phyloP scores from a whole-genome alignment of 176 grass and related monocot species.

The Lolium perenne region DNA sequence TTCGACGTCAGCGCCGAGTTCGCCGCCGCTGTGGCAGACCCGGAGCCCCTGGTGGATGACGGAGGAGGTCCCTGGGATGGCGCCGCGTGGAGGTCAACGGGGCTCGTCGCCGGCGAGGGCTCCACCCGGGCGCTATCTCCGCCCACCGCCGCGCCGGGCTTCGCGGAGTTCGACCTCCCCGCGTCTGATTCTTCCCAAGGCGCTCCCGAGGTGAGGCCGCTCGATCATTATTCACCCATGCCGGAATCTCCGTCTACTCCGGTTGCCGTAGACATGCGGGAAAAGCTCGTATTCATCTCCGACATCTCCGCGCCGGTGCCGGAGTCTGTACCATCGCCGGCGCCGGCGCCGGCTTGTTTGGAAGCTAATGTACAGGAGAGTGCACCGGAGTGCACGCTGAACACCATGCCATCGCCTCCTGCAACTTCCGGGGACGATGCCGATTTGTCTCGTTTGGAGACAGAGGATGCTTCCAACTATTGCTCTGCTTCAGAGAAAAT shows the following conservation, averaged over 20 bases:
- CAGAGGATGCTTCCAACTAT: background rate
- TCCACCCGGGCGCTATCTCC: background rate
- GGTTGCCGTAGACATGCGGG: conserved; percentile 23
- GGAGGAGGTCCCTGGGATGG: conserved; percentile 54
- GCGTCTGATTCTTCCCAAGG: background rate
- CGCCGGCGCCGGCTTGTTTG: background rate
- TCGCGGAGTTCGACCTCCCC: conserved; percentile 1
- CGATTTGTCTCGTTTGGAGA: conserved; percentile 12
- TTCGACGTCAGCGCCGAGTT: conserved; percentile 47
- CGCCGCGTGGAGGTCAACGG: conserved; percentile 46
- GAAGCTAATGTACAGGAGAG: conserved; percentile 29
- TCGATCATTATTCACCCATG: background rate
- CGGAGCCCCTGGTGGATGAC: conserved; percentile 33
- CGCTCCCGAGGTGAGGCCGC: conserved; percentile 15
- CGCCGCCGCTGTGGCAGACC: conserved; percentile 34
- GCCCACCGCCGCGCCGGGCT: background rate
- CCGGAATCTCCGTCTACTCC: conserved; percentile 11
- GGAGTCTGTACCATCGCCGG: background rate
- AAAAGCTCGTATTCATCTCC: background rate
- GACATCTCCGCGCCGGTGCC: background rate
- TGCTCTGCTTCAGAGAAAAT: background rate
- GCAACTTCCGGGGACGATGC: background rate
- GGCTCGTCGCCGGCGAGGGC: conserved; percentile 45
- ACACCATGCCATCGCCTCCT: conserved; percentile 33
- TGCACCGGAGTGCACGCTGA: conserved; percentile 1